Evolutionary conservation across 495 filamentous ascomycete species (phyloP).

Genomic region (Aspergillus cavernicola): DNA sequence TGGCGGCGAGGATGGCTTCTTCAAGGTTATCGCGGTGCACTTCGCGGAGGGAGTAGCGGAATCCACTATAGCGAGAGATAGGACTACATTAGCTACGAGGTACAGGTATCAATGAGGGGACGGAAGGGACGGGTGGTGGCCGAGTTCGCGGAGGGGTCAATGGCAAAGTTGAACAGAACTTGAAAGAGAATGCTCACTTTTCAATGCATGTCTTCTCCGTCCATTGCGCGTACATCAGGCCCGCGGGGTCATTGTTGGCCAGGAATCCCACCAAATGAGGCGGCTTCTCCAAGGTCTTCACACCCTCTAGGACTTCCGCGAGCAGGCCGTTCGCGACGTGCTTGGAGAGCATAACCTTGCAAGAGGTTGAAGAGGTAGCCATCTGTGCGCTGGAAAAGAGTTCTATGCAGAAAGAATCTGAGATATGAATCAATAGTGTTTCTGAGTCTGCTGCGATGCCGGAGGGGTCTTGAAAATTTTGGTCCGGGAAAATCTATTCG

Average conservation of each 20-base stretch:
- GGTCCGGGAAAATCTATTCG: conserved; percentile 35
- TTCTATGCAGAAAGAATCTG: conserved; percentile 4
- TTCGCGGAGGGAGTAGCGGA: conserved; percentile 77
- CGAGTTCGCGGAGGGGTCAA: conserved; percentile 6
- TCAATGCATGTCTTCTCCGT: conserved; percentile 93
- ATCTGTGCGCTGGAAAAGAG: conserved; percentile 20
- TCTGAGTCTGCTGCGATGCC: conserved; percentile 14
- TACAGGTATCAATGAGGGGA: conserved; percentile 1
- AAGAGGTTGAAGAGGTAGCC: conserved; percentile 54
- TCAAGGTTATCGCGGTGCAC: conserved; percentile 85
- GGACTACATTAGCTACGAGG: conserved; percentile 24
- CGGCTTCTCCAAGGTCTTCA: conserved; percentile 62
- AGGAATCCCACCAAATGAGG: conserved; percentile 88
- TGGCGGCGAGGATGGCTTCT: conserved; percentile 77
- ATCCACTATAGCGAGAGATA: conserved; percentile 58
- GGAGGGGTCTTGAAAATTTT: conserved; percentile 27
- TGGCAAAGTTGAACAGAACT: conserved; percentile 17
- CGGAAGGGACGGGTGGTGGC: neutral
- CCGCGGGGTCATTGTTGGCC: conserved; percentile 86
- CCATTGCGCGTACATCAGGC: conserved; percentile 91
- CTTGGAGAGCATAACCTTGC: conserved; percentile 87
- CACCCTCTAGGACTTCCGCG: conserved; percentile 66
- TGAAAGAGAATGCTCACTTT: conserved; percentile 61
- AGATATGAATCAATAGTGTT: conserved; percentile 13
- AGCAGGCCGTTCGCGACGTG: conserved; percentile 78